Evolutionary conservation across 202 grass and related monocot genomes (phyloP).

Genomic region (Zoysia matrella): DNA sequence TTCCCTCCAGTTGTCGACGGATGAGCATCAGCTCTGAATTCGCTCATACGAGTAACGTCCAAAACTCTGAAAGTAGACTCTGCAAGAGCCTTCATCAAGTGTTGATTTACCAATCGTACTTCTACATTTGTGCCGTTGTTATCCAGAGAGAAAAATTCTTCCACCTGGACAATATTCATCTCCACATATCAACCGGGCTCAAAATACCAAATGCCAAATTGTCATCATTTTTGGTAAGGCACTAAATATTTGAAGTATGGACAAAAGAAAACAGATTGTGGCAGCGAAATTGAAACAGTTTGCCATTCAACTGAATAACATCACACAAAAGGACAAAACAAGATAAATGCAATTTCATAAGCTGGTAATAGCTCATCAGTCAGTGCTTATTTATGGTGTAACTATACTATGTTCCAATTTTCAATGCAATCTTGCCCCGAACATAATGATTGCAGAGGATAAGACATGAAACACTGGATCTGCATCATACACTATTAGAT

Average conservation of each 20-base stretch:
- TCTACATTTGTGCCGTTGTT: slow-evolving; percentile 79
- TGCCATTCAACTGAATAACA: not conserved
- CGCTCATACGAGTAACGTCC: slow-evolving; percentile 73
- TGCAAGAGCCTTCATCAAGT: slow-evolving; percentile 54
- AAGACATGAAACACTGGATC: not conserved
- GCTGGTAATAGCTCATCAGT: not conserved
- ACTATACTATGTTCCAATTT: not conserved
- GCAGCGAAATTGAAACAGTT: slow-evolving; percentile 1
- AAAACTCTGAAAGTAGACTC: slow-evolving; percentile 70
- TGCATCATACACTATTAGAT: too few relatives aligned
- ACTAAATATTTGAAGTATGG: not conserved
- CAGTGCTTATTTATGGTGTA: not conserved
- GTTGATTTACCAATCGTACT: slow-evolving; percentile 66
- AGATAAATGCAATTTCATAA: slow-evolving; percentile 11
- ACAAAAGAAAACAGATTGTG: not conserved
- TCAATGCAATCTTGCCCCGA: not conserved
- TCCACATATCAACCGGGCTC: slow-evolving; percentile 3
- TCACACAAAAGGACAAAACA: not conserved
- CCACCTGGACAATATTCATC: slow-evolving; percentile 49
- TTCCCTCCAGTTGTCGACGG: slow-evolving; percentile 79
- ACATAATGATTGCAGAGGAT: not conserved
- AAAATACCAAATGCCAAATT: slow-evolving; percentile 1
- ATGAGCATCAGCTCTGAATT: slow-evolving; percentile 95
- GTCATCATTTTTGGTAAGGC: not conserved
- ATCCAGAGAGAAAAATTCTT: slow-evolving; percentile 68